phyloP scores from a whole-genome alignment of 768 basidiomycete genomes.

The Clavulina sp. region DNA sequence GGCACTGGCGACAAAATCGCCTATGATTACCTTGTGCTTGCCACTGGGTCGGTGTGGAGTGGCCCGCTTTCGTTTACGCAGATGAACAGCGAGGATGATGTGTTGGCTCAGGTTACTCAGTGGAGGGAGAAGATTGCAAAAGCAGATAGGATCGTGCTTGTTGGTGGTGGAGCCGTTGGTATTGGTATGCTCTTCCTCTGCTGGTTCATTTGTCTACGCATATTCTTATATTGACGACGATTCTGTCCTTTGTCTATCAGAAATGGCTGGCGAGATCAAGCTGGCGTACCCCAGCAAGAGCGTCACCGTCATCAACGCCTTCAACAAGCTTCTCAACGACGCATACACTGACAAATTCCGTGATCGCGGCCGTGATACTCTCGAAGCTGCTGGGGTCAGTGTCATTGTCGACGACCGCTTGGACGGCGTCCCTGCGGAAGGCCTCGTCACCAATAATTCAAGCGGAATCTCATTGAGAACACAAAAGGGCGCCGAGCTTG shows the following conservation, averaged over 20 bases:
- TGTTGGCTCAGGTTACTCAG: not conserved
- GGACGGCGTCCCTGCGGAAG: constrained; percentile 1
- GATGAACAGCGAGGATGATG: not conserved
- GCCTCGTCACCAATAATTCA: constrained; percentile 4
- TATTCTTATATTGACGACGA: not conserved
- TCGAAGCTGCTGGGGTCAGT: constrained; percentile 8
- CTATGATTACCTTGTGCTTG: constrained; percentile 13
- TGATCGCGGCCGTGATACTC: constrained; percentile 1
- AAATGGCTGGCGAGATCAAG: constrained; percentile 12
- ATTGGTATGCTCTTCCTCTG: constrained; percentile 8
- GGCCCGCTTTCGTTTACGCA: constrained; percentile 9
- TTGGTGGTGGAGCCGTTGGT: constrained; percentile 13
- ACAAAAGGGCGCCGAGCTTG: constrained; percentile 11
- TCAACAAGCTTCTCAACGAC: constrained; percentile 9
- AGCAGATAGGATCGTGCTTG: constrained; percentile 10
- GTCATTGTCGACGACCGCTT: constrained; percentile 11
- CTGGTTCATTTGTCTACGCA: not conserved
- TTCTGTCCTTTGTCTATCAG: too few relatives aligned
- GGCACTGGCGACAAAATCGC: constrained; percentile 11
- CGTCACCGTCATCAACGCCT: constrained; percentile 12
- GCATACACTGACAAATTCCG: constrained; percentile 14
- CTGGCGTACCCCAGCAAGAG: constrained; percentile 11
- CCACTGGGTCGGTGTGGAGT: constrained; percentile 11
- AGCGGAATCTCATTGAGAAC: constrained; percentile 6
- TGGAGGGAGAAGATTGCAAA: constrained; percentile 8